Conservation (phyloP, 768 basidiomycete genomes). For the Tylopilus subfusipes region DNA sequence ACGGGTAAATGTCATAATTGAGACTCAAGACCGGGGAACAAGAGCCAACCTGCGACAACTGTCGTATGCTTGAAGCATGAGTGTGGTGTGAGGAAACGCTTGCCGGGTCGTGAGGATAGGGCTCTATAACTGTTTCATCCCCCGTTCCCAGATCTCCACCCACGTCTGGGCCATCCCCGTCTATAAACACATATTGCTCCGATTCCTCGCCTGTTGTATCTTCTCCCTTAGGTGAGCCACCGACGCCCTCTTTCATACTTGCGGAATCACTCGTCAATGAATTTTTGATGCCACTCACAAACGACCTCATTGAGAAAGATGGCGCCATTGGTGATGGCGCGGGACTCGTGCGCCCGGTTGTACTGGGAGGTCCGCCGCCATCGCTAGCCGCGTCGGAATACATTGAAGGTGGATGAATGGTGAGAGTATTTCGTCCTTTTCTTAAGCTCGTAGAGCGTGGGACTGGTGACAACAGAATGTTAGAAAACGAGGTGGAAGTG, state of each 20-base stretch:
- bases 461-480: conserved; percentile 14
- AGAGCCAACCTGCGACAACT: conserved; percentile 14
- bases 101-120: conserved; percentile 20
- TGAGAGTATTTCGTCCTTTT: conserved; percentile 3
- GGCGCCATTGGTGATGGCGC: conserved; percentile 17
- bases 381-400: conserved; percentile 8
- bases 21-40: not conserved
- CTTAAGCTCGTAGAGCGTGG: conserved; percentile 27
- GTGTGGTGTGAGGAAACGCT: conserved; percentile 22
- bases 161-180: conserved; percentile 13
- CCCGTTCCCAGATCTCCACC: conserved; percentile 5
- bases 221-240: not conserved
- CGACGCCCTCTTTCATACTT: conserved; percentile 3
- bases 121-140: conserved; percentile 21
- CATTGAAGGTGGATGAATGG: conserved; percentile 12
- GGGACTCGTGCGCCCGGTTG: not conserved
- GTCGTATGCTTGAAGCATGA: conserved; percentile 7
- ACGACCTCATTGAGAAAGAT: conserved; percentile 21
- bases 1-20: not conserved
- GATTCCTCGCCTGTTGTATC: conserved; percentile 10
- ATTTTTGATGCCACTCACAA: conserved; percentile 21
- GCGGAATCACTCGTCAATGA: conserved; percentile 16
- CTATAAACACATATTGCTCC: conserved; percentile 28
- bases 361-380: not conserved
- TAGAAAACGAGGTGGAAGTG: conserved; percentile 25